Percentiles rank a stretch among this genome's conserved stretches.
Conservation (phyloP, 768 basidiomycete species). For the Panaeolus cyanescens region DNA sequence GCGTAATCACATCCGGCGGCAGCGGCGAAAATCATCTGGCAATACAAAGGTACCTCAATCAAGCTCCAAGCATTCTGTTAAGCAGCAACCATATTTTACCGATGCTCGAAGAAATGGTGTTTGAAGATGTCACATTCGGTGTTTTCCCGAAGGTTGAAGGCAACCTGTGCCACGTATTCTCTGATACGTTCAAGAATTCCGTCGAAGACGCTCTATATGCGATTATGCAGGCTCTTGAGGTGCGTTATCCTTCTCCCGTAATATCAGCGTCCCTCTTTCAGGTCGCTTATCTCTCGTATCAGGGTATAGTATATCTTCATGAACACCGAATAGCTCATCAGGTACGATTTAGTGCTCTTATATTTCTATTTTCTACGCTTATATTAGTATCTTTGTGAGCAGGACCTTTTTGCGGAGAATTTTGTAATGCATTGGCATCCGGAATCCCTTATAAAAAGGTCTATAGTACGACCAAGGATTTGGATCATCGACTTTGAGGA, state of each 20-base stretch:
- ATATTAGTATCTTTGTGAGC: background rate
- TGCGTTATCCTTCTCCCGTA: background rate
- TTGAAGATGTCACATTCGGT: constrained; percentile 7
- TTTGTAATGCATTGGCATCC: constrained; percentile 12
- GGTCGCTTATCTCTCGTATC: background rate
- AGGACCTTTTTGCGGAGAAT: constrained; percentile 12
- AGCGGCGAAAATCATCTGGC: constrained; percentile 1
- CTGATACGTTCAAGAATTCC: background rate
- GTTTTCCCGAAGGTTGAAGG: constrained; percentile 2
- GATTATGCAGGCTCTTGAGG: constrained; percentile 11
- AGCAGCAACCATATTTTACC: constrained; percentile 12
- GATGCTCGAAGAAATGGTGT: constrained; percentile 5
- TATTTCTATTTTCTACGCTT: background rate
- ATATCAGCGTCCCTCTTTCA: background rate
- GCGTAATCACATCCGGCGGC: constrained; percentile 5
- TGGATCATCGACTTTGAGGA: constrained; percentile 16
- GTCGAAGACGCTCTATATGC: constrained; percentile 10
- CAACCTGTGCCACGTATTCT: background rate
- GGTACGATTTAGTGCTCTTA: background rate
- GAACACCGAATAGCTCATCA: constrained; percentile 7
- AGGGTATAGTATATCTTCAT: constrained; percentile 9
- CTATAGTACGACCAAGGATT: constrained; percentile 1
- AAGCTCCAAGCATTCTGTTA: background rate
- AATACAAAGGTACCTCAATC: background rate
- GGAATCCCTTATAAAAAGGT: background rate